These are phyloP conservation scores for Phylloporus rhodoxanthus DNA, from an alignment of 768 basidiomycete genomes.

Conservation along the genomic window DNA sequence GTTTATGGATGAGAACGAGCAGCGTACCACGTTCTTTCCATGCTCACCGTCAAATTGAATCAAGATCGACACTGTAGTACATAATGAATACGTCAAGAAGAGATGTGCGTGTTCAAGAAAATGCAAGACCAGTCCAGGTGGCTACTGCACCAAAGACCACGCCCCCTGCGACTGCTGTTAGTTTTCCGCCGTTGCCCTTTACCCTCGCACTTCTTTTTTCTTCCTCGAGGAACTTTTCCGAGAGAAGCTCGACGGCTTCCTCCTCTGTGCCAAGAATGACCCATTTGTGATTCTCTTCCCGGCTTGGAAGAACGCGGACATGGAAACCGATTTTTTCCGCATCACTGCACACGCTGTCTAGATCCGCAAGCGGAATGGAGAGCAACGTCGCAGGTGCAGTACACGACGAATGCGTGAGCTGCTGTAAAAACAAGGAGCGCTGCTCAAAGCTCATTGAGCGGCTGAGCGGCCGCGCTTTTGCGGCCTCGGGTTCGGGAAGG, in stretches of 20 bases:
- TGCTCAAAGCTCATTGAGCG: slow-evolving; percentile 49
- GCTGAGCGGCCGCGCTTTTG: slow-evolving; percentile 29
- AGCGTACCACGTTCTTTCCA: not conserved
- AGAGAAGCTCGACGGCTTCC: slow-evolving; percentile 36
- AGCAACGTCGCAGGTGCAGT: slow-evolving; percentile 44
- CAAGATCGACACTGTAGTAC: not conserved
- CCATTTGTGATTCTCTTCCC: slow-evolving; percentile 34
- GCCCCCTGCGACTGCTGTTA: slow-evolving; percentile 47
- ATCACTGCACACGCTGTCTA: slow-evolving; percentile 35
- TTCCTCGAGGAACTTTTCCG: slow-evolving; percentile 26
- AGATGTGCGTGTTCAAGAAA: slow-evolving; percentile 32
- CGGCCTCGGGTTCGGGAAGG: slow-evolving; percentile 11
- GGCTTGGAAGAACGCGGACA: slow-evolving; percentile 34
- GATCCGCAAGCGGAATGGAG: slow-evolving; percentile 41
- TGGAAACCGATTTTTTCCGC: slow-evolving; percentile 42
- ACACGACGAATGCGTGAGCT: slow-evolving; percentile 33
- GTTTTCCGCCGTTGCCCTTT: slow-evolving; percentile 24
- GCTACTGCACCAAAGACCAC: slow-evolving; percentile 59
- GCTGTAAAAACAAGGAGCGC: slow-evolving; percentile 45
- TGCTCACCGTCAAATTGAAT: not conserved
- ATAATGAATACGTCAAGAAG: not conserved
- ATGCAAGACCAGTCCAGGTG: slow-evolving; percentile 53
- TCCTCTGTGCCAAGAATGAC: slow-evolving; percentile 50
- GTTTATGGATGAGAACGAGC: not conserved
- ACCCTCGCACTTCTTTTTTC: slow-evolving; percentile 19